Conservation (phyloP, 495 filamentous ascomycete species). For the Tetracladium marchalianum region DNA sequence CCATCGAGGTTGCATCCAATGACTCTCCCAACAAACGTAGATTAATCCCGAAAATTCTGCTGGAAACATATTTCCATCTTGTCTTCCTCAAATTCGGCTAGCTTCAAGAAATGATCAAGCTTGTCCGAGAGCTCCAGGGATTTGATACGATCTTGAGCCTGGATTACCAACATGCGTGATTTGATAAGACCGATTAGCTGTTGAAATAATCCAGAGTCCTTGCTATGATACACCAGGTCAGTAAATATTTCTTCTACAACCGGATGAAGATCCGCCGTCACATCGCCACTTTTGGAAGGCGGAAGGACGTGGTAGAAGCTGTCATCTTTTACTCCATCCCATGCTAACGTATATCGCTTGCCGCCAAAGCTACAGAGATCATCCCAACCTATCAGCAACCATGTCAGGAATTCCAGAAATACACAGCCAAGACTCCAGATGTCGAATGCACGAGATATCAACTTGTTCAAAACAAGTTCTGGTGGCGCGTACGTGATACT, state of each 20-base stretch:
- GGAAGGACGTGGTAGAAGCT: not conserved
- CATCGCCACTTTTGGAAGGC: too few species aligned
- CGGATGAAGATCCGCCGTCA: too few species aligned
- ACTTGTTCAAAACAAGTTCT: not conserved
- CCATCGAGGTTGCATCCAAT: too few species aligned
- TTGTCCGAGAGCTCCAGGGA: too few species aligned
- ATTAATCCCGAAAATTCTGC: too few species aligned
- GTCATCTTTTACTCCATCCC: not conserved
- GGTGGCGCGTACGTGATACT: constrained; percentile 1
- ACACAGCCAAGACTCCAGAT: constrained; percentile 6
- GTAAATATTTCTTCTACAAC: too few species aligned
- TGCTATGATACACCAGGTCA: not conserved
- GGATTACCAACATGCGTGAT: not conserved
- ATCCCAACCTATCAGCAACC: not conserved
- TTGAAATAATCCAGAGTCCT: not conserved
- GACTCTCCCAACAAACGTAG: too few species aligned
- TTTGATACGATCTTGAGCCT: too few species aligned
- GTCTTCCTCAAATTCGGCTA: too few species aligned
- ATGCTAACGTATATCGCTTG: not conserved
- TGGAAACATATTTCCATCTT: too few species aligned
- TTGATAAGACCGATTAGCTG: not conserved
- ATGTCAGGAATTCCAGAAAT: not conserved
- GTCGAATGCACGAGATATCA: constrained; percentile 1
- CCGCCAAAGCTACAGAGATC: not conserved
- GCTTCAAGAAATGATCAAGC: too few species aligned